Percentiles rank a stretch among this genome's conserved stretches.
These are phyloP conservation scores for Oxalis stricta DNA, from an alignment of 441 rosid species.

Conservation along the genomic window DNA sequence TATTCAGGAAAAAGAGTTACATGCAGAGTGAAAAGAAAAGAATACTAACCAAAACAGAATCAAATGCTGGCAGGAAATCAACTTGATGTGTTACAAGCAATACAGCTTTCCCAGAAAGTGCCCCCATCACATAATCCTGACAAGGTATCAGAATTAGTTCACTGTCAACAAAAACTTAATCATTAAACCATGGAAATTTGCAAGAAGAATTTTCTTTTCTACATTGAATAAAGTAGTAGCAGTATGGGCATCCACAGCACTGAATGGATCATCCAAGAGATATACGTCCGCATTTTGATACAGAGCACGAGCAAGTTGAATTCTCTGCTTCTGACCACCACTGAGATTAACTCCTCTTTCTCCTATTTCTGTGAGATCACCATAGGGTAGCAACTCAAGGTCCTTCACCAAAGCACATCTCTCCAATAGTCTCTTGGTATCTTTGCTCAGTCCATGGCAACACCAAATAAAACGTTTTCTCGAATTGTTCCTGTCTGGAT, in stretches of 20 bases:
- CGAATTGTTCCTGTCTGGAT: conserved; percentile 80
- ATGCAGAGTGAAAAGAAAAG: not conserved
- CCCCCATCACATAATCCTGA: conserved; percentile 81
- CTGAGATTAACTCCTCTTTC: conserved; percentile 97
- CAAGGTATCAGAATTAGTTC: conserved; percentile 11
- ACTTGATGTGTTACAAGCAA: conserved; percentile 93
- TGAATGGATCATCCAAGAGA: conserved; percentile 92
- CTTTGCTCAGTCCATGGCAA: conserved; percentile 45
- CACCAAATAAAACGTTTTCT: conserved; percentile 79
- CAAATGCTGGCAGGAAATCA: conserved; percentile 87
- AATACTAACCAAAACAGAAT: conserved; percentile 64
- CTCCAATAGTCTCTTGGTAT: conserved; percentile 72
- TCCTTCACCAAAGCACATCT: conserved; percentile 80
- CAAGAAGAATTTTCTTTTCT: conserved; percentile 10
- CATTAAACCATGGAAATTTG: not conserved
- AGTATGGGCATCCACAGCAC: conserved; percentile 96
- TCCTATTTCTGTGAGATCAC: conserved; percentile 88
- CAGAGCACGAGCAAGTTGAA: conserved; percentile 95
- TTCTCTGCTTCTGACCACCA: conserved; percentile 93
- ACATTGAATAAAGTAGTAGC: conserved; percentile 88
- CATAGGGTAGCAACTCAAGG: conserved; percentile 73
- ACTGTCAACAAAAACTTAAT: conserved; percentile 6
- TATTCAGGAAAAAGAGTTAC: too few species aligned
- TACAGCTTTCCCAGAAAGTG: conserved; percentile 64
- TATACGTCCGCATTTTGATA: conserved; percentile 89